These are phyloP conservation scores for Fusarium stilboides DNA, from an alignment of 2,329 filamentous ascomycete species.

Conservation along the genomic window DNA sequence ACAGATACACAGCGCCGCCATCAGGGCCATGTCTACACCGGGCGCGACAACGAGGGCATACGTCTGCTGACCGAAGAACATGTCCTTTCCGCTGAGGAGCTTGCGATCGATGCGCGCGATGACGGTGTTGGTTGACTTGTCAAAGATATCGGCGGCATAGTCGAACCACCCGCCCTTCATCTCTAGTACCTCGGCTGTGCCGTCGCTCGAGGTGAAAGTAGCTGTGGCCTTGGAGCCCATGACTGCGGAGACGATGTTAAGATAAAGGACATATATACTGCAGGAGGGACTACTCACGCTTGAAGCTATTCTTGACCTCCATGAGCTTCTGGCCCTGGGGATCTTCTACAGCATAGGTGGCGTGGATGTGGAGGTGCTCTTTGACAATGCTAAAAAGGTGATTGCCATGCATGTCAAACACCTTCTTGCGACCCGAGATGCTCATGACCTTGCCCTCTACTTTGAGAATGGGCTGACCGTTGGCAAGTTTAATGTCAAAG, in stretches of 20 bases:
- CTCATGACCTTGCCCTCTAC: conserved; percentile 70
- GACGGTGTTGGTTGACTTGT: conserved; percentile 63
- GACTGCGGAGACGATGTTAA: conserved; percentile 56
- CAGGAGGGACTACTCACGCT: conserved; percentile 57
- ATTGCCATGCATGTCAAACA: conserved; percentile 67
- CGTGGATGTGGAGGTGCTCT: conserved; percentile 65
- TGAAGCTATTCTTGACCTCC: conserved; percentile 69
- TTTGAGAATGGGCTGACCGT: conserved; percentile 68
- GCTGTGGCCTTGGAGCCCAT: conserved; percentile 68
- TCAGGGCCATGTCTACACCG: conserved; percentile 75
- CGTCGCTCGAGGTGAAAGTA: conserved; percentile 67
- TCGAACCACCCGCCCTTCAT: conserved; percentile 76
- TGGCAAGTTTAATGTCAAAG: conserved; percentile 72
- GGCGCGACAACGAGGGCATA: conserved; percentile 76
- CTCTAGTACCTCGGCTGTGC: conserved; percentile 61
- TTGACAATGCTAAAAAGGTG: conserved; percentile 73
- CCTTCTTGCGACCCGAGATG: conserved; percentile 68
- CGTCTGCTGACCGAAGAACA: conserved; percentile 74
- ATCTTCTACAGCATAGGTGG: conserved; percentile 66
- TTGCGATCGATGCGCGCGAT: conserved; percentile 74
- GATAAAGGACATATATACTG: neutral
- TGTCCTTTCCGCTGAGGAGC: conserved; percentile 69
- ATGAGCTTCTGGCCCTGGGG: conserved; percentile 63
- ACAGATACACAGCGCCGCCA: conserved; percentile 77
- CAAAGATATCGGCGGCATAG: conserved; percentile 69